Base-by-base conservation (phyloP, 2,329 filamentous ascomycete species). In the Diaporthe ampelina region DNA sequence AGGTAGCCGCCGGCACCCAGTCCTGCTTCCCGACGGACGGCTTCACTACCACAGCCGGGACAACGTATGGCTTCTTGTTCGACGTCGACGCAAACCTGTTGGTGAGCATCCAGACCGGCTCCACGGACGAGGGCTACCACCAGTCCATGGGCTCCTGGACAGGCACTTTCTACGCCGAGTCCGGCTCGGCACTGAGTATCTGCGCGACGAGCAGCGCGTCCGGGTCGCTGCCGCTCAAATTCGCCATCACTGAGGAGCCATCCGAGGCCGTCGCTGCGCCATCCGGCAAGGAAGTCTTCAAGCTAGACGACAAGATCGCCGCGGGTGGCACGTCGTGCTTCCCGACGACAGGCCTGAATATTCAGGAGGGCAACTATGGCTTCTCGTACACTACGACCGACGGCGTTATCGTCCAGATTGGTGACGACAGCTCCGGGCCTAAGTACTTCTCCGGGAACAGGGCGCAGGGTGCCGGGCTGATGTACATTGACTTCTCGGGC, bases 201-300 rank as follows among this genome's bases (percentile, higher is more conserved):
- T 67, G 63, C 45, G 63, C 26, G 3, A 37, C 13, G 21, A 67
- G 45, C 45, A 52, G 6, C 21, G 63, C 45, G 21, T 67, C 63
- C 8, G 45, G 45, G 6, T 15, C 45, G 2, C 63, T 67, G 29
- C 63, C 48, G 63, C 48, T 68, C 45, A 48, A n/a, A 32, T 68
- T 68, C 63, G 40, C 29, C n/a, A 54, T 68, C 48, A 68, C 63
- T 17, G 48, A 68, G 63, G 63, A 54, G 63, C 63, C 63, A 13
- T 54, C 63, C 21, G 15, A 68, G 48, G 32, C 63, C 8, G 48
- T 68, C 32, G 63, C 63, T 2, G 63, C 63, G n/a, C 48, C 63
- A 7, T 2, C 48, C 2, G 63, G 63, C 13, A 54, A 4, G 13
- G 48, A 68, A 32, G 63, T 68, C 32, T 54, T 54, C 63, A 54